Percentiles rank a stretch among this genome's conserved stretches.
phyloP scores from a whole-genome alignment of 164 flowering plant genomes.

The Santalum album region DNA sequence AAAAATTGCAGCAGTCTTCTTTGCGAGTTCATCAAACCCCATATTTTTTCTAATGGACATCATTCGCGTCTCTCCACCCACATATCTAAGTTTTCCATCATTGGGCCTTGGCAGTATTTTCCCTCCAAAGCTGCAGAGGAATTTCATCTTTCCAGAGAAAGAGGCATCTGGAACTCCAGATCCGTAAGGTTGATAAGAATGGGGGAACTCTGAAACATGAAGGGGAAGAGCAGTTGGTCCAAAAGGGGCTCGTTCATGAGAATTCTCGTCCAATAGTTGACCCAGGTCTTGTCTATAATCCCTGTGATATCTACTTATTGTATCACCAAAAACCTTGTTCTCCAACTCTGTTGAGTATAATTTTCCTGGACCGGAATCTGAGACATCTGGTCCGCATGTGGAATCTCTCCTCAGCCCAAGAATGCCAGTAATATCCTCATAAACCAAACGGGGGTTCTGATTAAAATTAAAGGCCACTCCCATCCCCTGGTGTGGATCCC shows the following conservation, averaged over 20 bases:
- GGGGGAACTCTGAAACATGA: conserved; percentile 26
- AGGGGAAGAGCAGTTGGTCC: conserved; percentile 13
- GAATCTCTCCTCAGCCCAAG: conserved; percentile 32
- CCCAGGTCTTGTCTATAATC: conserved; percentile 20
- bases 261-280: conserved; percentile 16
- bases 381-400: conserved; percentile 15
- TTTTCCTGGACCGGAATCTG: conserved; percentile 6
- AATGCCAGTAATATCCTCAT: conserved; percentile 40
- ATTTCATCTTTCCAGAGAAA: conserved; percentile 47
- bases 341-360: conserved; percentile 17
- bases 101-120: conserved; percentile 69
- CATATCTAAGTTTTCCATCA: conserved; percentile 82
- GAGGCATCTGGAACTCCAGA: conserved; percentile 26
- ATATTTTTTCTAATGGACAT: conserved; percentile 45
- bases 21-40: conserved; percentile 42
- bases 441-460: conserved; percentile 22
- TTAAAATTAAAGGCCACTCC: conserved; percentile 17
- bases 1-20: conserved; percentile 49
- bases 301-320: conserved; percentile 14
- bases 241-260: conserved; percentile 12
- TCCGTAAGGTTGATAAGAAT: conserved; percentile 16
- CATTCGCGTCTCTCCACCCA: conserved; percentile 82
- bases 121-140: conserved; percentile 90
- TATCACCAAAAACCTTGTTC: conserved; percentile 19
- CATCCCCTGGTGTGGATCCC: conserved; percentile 14